Base-by-base conservation (phyloP, 371 early-diverging fungal genomes). In the Dentiscutata heterogama region DNA sequence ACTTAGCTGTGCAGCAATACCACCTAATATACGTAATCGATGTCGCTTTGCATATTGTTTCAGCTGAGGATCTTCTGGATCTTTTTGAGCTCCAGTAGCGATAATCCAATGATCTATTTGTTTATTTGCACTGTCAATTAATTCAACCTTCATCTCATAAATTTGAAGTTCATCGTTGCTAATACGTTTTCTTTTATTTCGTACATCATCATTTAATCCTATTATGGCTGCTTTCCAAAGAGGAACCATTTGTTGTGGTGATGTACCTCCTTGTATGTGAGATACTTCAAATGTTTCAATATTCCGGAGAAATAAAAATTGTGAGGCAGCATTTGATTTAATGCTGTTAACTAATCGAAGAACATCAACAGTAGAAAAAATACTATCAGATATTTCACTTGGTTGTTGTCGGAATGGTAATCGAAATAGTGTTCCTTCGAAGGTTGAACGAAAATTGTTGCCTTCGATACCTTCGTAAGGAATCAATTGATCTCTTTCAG, bases 361-460 rank as follows among this genome's bases (percentile, higher is more conserved):
- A n/a, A 87, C 42, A 5, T 76, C 50, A 0, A 3, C 8, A 0
- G 63, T 4, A 0, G 75, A 51, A 82, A 85, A 87, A 10, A 46
- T 61, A 1, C 27, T 31, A 13, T 65, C 29, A 8, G 60, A 54
- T 22, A 67, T 54, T 8, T 54, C 22, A 11, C 53, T 39, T 8
- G 18, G 22, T 31, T 16, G n/a, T 18, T 54, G 35, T 4, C 87
- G 72, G 18, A 87, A 67, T 2, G 87, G 87, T 25, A 87, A 58
- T 16, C 87, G 81, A 70, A 87, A 87, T 16, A 87, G 82, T 3
- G 88, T 86, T 6, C 87, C 87, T 0, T 67, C 46, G 76, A 84
- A 87, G 27, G 82, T 83, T 25, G 72, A 72, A 27, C 29, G 51
- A 51, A 72, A 72, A 72, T 72, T 29, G 10, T 27, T 72, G 13